Base-by-base conservation (phyloP, 2,329 filamentous ascomycete species). In the Tolypocladium paradoxum region DNA sequence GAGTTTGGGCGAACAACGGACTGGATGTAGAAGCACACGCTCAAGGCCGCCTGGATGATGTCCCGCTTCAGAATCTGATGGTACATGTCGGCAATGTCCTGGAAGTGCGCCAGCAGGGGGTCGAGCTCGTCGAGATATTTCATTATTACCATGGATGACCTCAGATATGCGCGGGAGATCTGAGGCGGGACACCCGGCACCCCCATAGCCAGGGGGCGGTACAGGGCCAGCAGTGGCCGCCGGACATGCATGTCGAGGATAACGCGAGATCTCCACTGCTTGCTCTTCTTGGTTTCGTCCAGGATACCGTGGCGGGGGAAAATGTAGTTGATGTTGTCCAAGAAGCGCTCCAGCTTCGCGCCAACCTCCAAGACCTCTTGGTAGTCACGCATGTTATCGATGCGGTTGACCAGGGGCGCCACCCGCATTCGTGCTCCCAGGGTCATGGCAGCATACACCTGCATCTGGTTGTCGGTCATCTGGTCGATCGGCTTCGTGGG, bases 101-200 rank as follows among this genome's bases (percentile, higher is more conserved):
- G 65, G 50, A 75, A 80, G 48, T 74, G 71, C 2, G 73, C 67
- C 6, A 72, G 66, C 27, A 66, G 61, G 0, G 76, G 73, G 54
- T 81, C 76, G 6, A 81, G 63, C 55, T 81, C 77, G 55, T 81
- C 77, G 46, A 80, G 65, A 54, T 79, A 80, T 16, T 73, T 76
- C 48, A 81, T 66, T n/a, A 81, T 72, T 18, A 76, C 71, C 71
- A 80, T 78, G 3, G 75, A 79, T 0, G 77, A 80, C 49, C 75
- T 71, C 36, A 82, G 63, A 55, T 81, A 81, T 6, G 73, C 69
- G 29, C 75, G 72, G 48, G 75, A 70, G 35, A 81, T 78, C 54
- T 78, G 76, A 6, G 70, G 66, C 12, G 77, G 78, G 2, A 73
- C 74, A 51, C 77, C 75, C 6, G 70, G 62, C 4, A 73, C 70